These are phyloP conservation scores for Penicillium herquei DNA, from an alignment of 495 filamentous ascomycete genomes.

Conservation along the genomic window DNA sequence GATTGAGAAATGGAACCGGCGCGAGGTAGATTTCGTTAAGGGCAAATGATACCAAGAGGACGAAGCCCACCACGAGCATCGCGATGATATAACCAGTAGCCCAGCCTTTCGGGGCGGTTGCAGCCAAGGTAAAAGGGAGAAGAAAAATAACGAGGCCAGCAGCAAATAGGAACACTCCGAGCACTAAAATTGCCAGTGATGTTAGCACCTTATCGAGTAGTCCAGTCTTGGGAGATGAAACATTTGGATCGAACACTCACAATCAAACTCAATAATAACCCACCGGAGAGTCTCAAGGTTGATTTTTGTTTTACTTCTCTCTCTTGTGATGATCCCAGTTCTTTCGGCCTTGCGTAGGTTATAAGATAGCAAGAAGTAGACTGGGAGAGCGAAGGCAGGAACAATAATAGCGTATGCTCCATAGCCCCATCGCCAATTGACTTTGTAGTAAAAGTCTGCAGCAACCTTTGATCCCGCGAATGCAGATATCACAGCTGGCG, in stretches of 20 bases:
- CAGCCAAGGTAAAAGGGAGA: slow-evolving; percentile 52
- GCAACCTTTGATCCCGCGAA: slow-evolving; percentile 23
- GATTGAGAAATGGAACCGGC: slow-evolving; percentile 53
- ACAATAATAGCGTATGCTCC: slow-evolving; percentile 55
- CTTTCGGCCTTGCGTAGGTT: slow-evolving; percentile 10
- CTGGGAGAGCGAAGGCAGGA: slow-evolving; percentile 49
- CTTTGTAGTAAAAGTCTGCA: slow-evolving; percentile 38
- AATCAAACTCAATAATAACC: slow-evolving; percentile 10
- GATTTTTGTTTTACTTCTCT: background rate
- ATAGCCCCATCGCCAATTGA: slow-evolving; percentile 56
- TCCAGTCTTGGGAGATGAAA: background rate
- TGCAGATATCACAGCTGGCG: slow-evolving; percentile 45
- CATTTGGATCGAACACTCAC: slow-evolving; percentile 7
- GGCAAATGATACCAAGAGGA: slow-evolving; percentile 50
- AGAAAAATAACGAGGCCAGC: slow-evolving; percentile 56
- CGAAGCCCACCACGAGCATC: slow-evolving; percentile 54
- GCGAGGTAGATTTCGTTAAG: slow-evolving; percentile 53
- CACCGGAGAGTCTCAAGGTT: slow-evolving; percentile 2
- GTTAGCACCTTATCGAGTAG: background rate
- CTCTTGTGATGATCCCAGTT: background rate
- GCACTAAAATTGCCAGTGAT: background rate
- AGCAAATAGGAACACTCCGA: slow-evolving; percentile 51
- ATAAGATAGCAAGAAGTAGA: slow-evolving; percentile 27
- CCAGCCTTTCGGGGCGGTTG: slow-evolving; percentile 39
- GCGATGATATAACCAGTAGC: slow-evolving; percentile 46